Evolutionary conservation across 257 asterid genomes (phyloP), one percentile per base, ranked within the genome.

Genomic region (Nicotiana undulata): DNA sequence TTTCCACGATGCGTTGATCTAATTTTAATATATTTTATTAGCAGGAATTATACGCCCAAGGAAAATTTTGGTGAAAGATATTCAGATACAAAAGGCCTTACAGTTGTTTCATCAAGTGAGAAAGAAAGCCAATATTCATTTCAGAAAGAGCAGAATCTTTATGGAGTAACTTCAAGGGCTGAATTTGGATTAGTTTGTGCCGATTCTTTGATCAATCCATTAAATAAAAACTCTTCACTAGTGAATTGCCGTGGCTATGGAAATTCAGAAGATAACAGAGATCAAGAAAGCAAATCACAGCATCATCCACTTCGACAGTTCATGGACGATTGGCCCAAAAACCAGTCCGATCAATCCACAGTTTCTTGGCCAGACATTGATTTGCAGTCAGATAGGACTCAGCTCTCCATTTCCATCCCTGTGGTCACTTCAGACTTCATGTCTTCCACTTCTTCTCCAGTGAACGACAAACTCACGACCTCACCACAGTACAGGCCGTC

Each of bases 341-440:
- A 76, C 83, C 84, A 79, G 1, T 44, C 86, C 1, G 86, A 83
- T 37, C 76, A 84, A 22, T 72, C 89, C 0, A 58, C 78, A 44
- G 29, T 83, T 82, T 84, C 89, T 13, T 89, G 92, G 92, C 86
- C 88, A 1, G 86, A 86, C 11, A 74, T 83, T 15, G 92, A 88
- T 29, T 51, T 74, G 51, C 90, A 83, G 11, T 82, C 87, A 1
- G 92, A 89, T 63, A 83, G 87, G 55, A 92, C 97, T 40, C 94
- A 89, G 59, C 95, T 92, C 77, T 92, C 98, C 4, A 94, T 94
- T 77, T 91, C 98, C n/a, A 94, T 89, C 80, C 91, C 96, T 0
- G 17, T 79, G 65, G 81, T 64, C 18, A 67, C 89, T 24, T 83
- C 97, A 1, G 92, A 91, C 75, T 90, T 91, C 89, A 83, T 83